Evolutionary conservation across 148 eudicot species (phyloP).

Genomic region (Silene conica): DNA sequence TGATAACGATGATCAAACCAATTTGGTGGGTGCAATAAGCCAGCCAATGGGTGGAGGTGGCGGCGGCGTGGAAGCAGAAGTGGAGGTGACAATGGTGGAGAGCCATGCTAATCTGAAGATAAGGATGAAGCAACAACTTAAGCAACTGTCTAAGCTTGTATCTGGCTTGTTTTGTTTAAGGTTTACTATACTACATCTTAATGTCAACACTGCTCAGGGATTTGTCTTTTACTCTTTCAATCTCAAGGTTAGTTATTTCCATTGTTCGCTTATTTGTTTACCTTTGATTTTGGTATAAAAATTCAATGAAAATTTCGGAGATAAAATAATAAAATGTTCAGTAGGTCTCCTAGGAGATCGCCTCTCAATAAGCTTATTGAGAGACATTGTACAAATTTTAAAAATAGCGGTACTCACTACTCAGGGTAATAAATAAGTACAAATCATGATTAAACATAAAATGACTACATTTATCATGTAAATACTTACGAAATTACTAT

Average conservation of each 20-base stretch:
- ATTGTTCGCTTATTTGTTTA: too few relatives aligned
- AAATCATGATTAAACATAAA: too few relatives aligned
- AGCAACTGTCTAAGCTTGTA: constrained; percentile 53
- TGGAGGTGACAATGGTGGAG: constrained; percentile 68
- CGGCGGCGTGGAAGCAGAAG: constrained; percentile 32
- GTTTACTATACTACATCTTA: constrained; percentile 57
- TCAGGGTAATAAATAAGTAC: too few relatives aligned
- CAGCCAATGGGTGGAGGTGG: background rate
- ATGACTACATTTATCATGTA: too few relatives aligned
- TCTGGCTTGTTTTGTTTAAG: constrained; percentile 45
- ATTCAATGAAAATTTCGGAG: too few relatives aligned
- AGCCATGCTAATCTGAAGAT: constrained; percentile 66
- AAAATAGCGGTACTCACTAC: too few relatives aligned
- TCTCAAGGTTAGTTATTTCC: constrained; percentile 45
- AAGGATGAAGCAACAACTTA: constrained; percentile 37
- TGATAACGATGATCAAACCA: background rate
- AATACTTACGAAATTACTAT: too few relatives aligned
- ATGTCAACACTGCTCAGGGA: constrained; percentile 47
- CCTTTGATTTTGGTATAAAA: too few relatives aligned
- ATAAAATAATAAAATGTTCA: too few relatives aligned
- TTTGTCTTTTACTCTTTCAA: constrained; percentile 54
- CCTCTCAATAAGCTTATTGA: too few relatives aligned
- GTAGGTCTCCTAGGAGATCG: too few relatives aligned
- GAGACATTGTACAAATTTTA: too few relatives aligned
- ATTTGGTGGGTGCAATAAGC: background rate